Conservation (phyloP, 768 basidiomycete genomes). For the Leccinum variicolor region DNA sequence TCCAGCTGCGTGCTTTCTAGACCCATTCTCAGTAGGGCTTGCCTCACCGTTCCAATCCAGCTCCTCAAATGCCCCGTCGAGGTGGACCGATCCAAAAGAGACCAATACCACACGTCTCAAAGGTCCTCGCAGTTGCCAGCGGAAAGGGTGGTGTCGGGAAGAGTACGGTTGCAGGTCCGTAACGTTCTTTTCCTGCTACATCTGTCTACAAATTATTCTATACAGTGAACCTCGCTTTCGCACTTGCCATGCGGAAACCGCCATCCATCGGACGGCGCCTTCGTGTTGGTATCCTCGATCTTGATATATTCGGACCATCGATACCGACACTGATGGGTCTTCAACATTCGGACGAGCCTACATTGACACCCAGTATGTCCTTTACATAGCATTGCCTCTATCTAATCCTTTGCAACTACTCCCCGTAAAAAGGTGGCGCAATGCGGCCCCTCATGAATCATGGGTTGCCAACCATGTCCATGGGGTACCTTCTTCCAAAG, state of each 20-base stretch:
- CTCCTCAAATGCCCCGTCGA: conserved; percentile 61
- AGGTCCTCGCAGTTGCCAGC: conserved; percentile 81
- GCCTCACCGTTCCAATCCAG: conserved; percentile 30
- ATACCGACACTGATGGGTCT: conserved; percentile 93
- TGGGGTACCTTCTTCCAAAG: conserved; percentile 86
- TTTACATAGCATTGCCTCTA: not conserved
- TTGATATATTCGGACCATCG: conserved; percentile 95
- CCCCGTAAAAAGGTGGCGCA: conserved; percentile 48
- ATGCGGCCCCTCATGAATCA: conserved; percentile 84
- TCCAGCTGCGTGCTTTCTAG: conserved; percentile 1
- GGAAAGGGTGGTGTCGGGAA: conserved; percentile 98
- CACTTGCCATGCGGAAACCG: conserved; percentile 50
- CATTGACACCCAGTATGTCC: conserved; percentile 63
- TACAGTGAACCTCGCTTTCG: conserved; percentile 79
- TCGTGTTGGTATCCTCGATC: conserved; percentile 84
- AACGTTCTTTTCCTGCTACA: not conserved
- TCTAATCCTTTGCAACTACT: not conserved
- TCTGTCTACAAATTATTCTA: conserved; percentile 2
- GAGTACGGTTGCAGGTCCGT: conserved; percentile 83
- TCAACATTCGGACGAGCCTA: conserved; percentile 71
- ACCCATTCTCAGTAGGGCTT: conserved; percentile 32
- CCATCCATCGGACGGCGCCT: conserved; percentile 37
- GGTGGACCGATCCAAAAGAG: conserved; percentile 52
- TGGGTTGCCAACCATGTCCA: conserved; percentile 92
- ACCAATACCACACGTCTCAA: conserved; percentile 68